phyloP scores from a whole-genome alignment of 163 green algal genomes.

The Prototheca stagnorum region DNA sequence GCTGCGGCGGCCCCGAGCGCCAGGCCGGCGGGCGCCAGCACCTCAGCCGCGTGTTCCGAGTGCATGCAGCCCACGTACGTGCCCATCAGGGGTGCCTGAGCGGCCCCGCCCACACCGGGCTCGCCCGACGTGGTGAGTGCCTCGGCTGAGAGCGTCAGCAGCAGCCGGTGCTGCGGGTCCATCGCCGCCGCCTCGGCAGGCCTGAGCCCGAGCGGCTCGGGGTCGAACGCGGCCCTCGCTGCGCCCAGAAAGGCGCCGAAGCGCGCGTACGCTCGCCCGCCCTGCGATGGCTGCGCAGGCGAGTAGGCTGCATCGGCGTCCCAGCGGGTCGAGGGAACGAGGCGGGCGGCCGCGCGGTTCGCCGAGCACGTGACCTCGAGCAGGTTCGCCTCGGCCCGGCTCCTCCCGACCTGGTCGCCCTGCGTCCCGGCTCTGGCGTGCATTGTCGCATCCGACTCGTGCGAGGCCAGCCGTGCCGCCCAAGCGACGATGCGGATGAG shows the following conservation, averaged over 20 bases:
- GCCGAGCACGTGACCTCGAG: too few relatives aligned
- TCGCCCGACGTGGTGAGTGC: too few relatives aligned
- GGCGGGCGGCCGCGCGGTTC: neutral
- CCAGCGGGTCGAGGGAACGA: constrained; percentile 34
- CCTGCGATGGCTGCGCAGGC: neutral
- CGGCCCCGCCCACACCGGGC: neutral
- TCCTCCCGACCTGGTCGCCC: too few relatives aligned
- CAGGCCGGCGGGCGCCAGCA: constrained; percentile 4
- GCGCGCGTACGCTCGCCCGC: constrained; percentile 15
- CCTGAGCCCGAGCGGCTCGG: constrained; percentile 16
- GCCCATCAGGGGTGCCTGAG: neutral
- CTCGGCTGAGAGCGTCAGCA: constrained; percentile 17
- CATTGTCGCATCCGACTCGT: too few relatives aligned
- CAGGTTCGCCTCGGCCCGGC: too few relatives aligned
- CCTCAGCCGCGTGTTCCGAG: constrained; percentile 12
- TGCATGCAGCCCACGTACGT: constrained; percentile 29
- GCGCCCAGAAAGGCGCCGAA: constrained; percentile 9
- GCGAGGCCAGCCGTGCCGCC: too few relatives aligned
- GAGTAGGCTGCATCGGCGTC: constrained; percentile 10
- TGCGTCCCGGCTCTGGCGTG: too few relatives aligned
- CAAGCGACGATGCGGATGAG: too few relatives aligned
- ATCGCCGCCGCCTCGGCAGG: constrained; percentile 9
- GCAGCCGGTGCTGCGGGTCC: constrained; percentile 20
- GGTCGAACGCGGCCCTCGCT: constrained; percentile 24
- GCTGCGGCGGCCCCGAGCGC: constrained; percentile 8